Evolutionary conservation across 2,329 filamentous ascomycete species (phyloP).

Genomic region (Blastomyces gilchristii): DNA sequence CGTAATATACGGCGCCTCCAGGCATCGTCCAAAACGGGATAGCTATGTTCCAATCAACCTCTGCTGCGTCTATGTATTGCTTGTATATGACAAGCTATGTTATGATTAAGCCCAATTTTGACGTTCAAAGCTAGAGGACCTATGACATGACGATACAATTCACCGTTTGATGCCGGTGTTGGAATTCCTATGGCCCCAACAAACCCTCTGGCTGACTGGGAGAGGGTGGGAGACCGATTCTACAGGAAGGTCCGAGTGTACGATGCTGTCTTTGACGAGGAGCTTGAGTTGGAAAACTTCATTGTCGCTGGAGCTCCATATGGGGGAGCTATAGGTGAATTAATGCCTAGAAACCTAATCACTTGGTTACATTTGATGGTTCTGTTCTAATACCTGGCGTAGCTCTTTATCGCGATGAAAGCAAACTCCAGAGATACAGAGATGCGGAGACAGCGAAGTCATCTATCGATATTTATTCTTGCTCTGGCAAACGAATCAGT

Average conservation of each 20-base stretch:
- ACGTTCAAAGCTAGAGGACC: background rate
- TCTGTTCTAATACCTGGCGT: background rate
- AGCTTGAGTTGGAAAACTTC: conserved; percentile 91
- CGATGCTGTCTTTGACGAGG: conserved; percentile 82
- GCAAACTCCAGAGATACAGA: conserved; percentile 69
- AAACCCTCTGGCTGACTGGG: conserved; percentile 80
- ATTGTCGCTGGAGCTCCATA: conserved; percentile 84
- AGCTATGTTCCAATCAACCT: background rate
- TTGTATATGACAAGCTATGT: background rate
- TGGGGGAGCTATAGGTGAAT: conserved; percentile 79
- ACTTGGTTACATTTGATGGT: background rate
- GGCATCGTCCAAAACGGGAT: background rate
- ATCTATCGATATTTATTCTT: conserved; percentile 89
- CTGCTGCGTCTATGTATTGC: background rate
- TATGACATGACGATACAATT: conserved; percentile 1
- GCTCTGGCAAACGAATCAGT: conserved; percentile 76
- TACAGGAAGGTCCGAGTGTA: conserved; percentile 94
- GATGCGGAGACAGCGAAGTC: conserved; percentile 62
- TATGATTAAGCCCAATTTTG: background rate
- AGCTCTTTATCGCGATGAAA: conserved; percentile 85
- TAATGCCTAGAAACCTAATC: conserved; percentile 2
- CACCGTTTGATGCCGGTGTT: background rate
- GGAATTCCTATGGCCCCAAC: conserved; percentile 34
- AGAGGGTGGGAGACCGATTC: conserved; percentile 83
- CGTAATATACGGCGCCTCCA: background rate